These are phyloP conservation scores for Exophiala viscosa DNA, from an alignment of 2,329 filamentous ascomycete species.

Conservation along the genomic window DNA sequence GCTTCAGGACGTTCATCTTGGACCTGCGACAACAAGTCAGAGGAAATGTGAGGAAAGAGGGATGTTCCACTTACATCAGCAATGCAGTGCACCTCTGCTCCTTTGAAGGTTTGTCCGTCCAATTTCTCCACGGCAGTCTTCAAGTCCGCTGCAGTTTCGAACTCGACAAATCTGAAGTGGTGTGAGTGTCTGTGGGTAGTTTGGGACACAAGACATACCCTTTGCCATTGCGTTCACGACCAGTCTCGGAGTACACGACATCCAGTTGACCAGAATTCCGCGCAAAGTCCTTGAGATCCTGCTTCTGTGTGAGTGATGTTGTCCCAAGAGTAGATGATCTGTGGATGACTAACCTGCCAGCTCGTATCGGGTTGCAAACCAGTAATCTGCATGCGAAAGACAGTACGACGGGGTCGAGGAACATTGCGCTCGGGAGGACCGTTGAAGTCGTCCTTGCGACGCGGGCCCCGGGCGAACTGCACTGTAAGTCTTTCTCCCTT, in stretches of 20 bases:
- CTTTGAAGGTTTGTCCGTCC: slow-evolving; percentile 89
- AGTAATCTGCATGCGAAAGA: slow-evolving; percentile 95
- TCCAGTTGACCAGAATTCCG: slow-evolving; percentile 86
- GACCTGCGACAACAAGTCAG: slow-evolving; percentile 51
- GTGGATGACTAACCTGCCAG: slow-evolving; percentile 90
- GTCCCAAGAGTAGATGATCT: slow-evolving; percentile 13
- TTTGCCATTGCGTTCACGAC: slow-evolving; percentile 84
- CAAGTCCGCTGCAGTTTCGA: slow-evolving; percentile 86
- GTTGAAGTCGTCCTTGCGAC: slow-evolving; percentile 63
- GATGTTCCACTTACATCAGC: slow-evolving; percentile 66
- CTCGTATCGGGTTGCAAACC: slow-evolving; percentile 97
- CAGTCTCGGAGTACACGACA: slow-evolving; percentile 96
- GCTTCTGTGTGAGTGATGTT: background rate
- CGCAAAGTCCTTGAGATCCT: slow-evolving; percentile 99
- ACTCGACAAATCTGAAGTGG: slow-evolving; percentile 80
- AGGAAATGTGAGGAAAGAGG: background rate
- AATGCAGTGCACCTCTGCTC: slow-evolving; percentile 75
- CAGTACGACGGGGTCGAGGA: slow-evolving; percentile 85
- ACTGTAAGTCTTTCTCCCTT: slow-evolving; percentile 97
- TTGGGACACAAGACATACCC: slow-evolving; percentile 59
- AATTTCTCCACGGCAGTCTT: slow-evolving; percentile 92
- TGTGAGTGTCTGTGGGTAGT: slow-evolving; percentile 21
- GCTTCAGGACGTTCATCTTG: slow-evolving; percentile 68
- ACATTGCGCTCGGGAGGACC: slow-evolving; percentile 59
- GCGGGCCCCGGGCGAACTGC: slow-evolving; percentile 91